Percentiles rank a stretch among this genome's conserved stretches.
These are phyloP conservation scores for Pleoardoris graminearum DNA, from an alignment of 2,329 filamentous ascomycete species.

Conservation along the genomic window DNA sequence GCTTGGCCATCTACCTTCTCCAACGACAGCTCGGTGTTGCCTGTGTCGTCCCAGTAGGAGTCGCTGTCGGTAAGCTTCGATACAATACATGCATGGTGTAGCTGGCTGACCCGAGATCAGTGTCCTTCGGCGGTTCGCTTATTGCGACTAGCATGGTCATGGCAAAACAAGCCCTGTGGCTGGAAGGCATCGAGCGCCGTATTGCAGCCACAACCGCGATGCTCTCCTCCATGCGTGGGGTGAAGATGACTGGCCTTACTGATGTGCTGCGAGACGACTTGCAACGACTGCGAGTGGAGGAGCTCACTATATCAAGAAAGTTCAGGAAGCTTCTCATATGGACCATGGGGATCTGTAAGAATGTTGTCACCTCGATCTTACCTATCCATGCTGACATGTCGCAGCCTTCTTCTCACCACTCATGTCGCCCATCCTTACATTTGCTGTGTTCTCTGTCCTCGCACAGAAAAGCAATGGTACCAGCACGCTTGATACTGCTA, in stretches of 20 bases:
- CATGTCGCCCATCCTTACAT: slow-evolving; percentile 51
- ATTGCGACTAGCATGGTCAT: slow-evolving; percentile 36
- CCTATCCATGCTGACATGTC: slow-evolving; percentile 2
- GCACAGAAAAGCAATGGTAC: slow-evolving; percentile 40
- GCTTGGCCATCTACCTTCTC: slow-evolving; percentile 53
- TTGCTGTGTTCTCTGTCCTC: slow-evolving; percentile 50
- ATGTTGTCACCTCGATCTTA: not conserved
- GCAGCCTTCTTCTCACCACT: slow-evolving; percentile 37
- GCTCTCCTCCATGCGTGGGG: slow-evolving; percentile 48
- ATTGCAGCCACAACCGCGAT: slow-evolving; percentile 48
- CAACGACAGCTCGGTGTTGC: slow-evolving; percentile 53
- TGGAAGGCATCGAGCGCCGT: slow-evolving; percentile 50
- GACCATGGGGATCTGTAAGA: slow-evolving; percentile 42
- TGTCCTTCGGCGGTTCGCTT: slow-evolving; percentile 32
- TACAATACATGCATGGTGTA: not conserved
- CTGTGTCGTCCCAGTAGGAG: slow-evolving; percentile 53
- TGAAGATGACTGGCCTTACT: slow-evolving; percentile 51
- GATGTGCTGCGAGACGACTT: slow-evolving; percentile 35
- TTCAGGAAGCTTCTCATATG: slow-evolving; percentile 43
- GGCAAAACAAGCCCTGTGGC: slow-evolving; percentile 46
- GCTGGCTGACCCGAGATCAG: slow-evolving; percentile 8
- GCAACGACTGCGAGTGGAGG: slow-evolving; percentile 37
- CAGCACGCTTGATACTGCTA: slow-evolving; percentile 45
- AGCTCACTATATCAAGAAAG: slow-evolving; percentile 40
- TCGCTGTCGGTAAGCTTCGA: slow-evolving; percentile 43